Evolutionary conservation across 1,284 basidiomycete genomes (phyloP).

Genomic region (Cystobasidiaceae sp.): DNA sequence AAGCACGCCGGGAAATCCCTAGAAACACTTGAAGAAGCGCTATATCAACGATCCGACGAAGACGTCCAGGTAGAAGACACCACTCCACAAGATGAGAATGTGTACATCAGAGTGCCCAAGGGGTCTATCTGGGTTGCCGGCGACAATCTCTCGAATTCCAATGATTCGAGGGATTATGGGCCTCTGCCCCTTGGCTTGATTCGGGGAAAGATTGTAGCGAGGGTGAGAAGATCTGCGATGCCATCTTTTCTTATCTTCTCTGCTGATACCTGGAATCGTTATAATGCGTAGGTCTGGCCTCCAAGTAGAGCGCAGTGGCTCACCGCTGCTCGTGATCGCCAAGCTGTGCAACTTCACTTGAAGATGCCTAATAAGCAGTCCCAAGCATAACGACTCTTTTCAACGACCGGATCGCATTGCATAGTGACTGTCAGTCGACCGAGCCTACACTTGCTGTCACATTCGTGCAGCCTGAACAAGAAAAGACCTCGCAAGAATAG

Average conservation of each 20-base stretch:
- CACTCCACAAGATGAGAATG: no score
- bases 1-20: background rate
- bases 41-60: background rate
- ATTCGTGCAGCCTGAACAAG: no score
- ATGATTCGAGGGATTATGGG: conserved; percentile 84
- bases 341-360: background rate
- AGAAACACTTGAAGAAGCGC: conserved; percentile 14
- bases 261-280: background rate
- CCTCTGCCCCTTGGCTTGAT: conserved; percentile 82
- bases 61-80: conserved; percentile 18
- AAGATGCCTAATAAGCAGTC: no score
- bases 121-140: conserved; percentile 76
- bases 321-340: background rate
- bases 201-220: conserved; percentile 67
- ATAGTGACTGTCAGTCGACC: no score
- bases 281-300: conserved; percentile 3
- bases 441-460: no score
- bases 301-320: conserved; percentile 13
- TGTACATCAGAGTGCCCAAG: conserved; percentile 43
- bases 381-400: no score
- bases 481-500: no score
- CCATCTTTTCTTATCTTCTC: background rate
- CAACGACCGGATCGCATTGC: no score
- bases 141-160: conserved; percentile 77
- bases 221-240: conserved; percentile 51